These are phyloP conservation scores for Pseudozyma tsukubaensis DNA, from an alignment of 1,284 basidiomycete species.

Conservation along the genomic window DNA sequence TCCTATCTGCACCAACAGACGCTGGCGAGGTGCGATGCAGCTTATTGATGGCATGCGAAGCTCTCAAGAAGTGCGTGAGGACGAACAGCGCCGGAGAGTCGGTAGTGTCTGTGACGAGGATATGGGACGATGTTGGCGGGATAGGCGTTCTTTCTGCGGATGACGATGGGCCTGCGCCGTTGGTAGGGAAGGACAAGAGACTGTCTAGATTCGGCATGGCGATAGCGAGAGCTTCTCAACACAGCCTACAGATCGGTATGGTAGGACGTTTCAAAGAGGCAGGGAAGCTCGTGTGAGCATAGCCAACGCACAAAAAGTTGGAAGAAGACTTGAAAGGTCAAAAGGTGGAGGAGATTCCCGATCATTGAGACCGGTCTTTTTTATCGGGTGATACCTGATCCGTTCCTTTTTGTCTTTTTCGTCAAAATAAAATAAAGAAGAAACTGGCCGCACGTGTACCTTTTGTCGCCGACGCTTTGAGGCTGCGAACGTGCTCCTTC, in stretches of 20 bases:
- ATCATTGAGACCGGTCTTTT: neutral
- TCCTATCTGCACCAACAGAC: neutral
- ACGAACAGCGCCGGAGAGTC: conserved; percentile 52
- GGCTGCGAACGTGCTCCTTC: conserved; percentile 27
- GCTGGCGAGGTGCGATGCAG: neutral
- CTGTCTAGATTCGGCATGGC: conserved; percentile 49
- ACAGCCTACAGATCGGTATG: no score
- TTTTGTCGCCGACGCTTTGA: conserved; percentile 2
- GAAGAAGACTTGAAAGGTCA: conserved; percentile 10
- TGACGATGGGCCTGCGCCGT: conserved; percentile 18
- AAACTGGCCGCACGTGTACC: conserved; percentile 24
- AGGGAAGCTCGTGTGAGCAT: conserved; percentile 14
- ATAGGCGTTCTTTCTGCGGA: conserved; percentile 24
- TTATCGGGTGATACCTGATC: neutral
- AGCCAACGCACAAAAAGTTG: conserved; percentile 4
- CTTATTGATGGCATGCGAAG: conserved; percentile 28
- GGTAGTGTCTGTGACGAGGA: conserved; percentile 54
- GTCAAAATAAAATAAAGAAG: neutral
- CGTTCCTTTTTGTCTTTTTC: neutral
- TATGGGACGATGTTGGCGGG: conserved; percentile 46
- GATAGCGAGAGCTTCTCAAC: neutral
- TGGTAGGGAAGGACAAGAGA: conserved; percentile 38
- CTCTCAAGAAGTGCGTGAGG: conserved; percentile 42
- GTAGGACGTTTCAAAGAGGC: no score
- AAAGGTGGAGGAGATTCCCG: conserved; percentile 14